Evolutionary conservation across 768 basidiomycete species (phyloP), one percentile per base, ranked within the genome.

Genomic region (Serendipita sp.): DNA sequence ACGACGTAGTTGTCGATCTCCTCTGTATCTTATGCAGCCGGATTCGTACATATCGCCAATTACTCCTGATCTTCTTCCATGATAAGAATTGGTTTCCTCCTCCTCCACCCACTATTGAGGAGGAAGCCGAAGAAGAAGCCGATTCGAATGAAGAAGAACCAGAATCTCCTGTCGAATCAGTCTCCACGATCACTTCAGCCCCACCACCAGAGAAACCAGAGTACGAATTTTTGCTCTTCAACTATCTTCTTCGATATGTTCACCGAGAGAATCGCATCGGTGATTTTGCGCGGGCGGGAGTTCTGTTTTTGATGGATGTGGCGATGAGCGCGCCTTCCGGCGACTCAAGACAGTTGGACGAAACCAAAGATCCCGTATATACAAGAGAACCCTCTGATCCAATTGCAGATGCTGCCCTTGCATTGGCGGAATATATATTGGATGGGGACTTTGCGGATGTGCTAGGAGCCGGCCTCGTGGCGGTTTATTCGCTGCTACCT

Each of bases 391-490:
- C 67, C 0, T 42, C 64, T 2, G 90, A 95, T 70, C 85, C 92
- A 2, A 81, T 90, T 43, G 82, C 81, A 31, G 91, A 93, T 69
- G 90, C 91, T 0, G 87, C 88, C 0, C 77, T 94, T 44, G 88
- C 90, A 5, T 76, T 98, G 42, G 90, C 90, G 20, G 91, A 94
- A 70, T 96, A 91, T 70, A 89, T 97, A 60, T 79, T 96, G 17
- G 90, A 95, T 69, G 90, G 93, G n/a, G 95, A 97, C 72, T 95
- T 96, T 71, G 90, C 92, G n/a, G 93, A 97, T 66, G 95, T 98
- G 11, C 81, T 98, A 50, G 91, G 86, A 17, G 95, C 95, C 2
- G 92, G 93, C 16, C 72, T 98, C 11, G 86, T 91, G 2, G 95
- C 95, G 0, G 88, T 95, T 1, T 97, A 95, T 70, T 96, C 92